phyloP scores from a whole-genome alignment of 495 filamentous ascomycete species.

The Zalerion maritima region DNA sequence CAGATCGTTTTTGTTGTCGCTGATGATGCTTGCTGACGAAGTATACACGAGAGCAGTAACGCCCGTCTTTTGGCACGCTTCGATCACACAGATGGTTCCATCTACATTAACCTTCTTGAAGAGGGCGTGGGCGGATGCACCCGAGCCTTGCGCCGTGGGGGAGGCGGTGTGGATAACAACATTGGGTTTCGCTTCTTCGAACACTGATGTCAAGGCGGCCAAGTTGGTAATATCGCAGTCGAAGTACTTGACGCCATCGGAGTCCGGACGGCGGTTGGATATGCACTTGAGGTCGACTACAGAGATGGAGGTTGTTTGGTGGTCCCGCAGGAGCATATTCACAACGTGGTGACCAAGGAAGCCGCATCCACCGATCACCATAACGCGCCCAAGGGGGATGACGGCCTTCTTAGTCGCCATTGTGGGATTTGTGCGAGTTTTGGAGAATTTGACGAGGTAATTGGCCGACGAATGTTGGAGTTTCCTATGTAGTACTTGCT shows the following conservation, averaged over 20 bases:
- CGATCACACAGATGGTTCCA: constrained; percentile 66
- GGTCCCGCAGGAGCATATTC: constrained; percentile 38
- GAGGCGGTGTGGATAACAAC: constrained; percentile 94
- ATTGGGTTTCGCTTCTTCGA: constrained; percentile 60
- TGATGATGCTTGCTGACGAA: constrained; percentile 75
- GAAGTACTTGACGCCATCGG: constrained; percentile 57
- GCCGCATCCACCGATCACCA: constrained; percentile 56
- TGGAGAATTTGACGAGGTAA: too few species aligned
- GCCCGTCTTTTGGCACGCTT: constrained; percentile 54
- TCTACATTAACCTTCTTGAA: constrained; percentile 85
- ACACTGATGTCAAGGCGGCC: constrained; percentile 46
- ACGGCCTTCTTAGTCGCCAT: constrained; percentile 26
- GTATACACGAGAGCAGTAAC: constrained; percentile 95
- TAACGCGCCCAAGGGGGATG: constrained; percentile 37
- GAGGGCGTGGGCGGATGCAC: constrained; percentile 37
- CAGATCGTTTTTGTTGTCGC: constrained; percentile 65
- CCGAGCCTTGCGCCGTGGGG: constrained; percentile 38
- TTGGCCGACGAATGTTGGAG: too few species aligned
- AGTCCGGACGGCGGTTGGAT: constrained; percentile 55
- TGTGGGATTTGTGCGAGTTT: constrained; percentile 2
- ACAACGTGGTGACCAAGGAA: constrained; percentile 61
- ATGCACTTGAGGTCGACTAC: constrained; percentile 78
- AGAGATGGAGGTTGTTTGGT: constrained; percentile 44
- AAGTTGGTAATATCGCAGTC: constrained; percentile 76
- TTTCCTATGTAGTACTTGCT: too few species aligned